Evolutionary conservation across 805 yeast genomes (phyloP), one percentile per base, ranked within the genome.

Genomic region (Starmera caribaea): DNA sequence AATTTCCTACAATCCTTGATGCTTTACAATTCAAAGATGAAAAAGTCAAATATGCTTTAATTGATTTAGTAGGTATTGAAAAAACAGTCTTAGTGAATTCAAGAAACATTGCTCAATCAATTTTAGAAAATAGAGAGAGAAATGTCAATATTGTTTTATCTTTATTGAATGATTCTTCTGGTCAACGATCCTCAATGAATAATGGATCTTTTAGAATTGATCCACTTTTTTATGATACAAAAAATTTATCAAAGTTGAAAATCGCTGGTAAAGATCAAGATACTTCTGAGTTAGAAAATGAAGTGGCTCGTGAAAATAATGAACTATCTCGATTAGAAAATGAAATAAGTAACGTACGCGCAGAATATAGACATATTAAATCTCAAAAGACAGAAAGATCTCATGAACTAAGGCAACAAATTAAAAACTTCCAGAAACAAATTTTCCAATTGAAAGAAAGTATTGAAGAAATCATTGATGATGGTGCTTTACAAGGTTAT

Each of bases 61-160:
- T 88, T 38, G 96, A 85, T 58, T 46, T 68, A 3, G 66, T 68
- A 32, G 65, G 61, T 34, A 69, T 84, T 35, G 95, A 89, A 51
- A 65, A 70, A 10, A 61, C 71, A 1, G 61, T 82, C 0, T 55
- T 88, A 32, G 65, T 76, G 14, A 66, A 69, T 2, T 64, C 75
- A 38, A 66, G 77, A 45, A 48, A 54, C 2, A 69, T 66, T 12
- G 90, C 84, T 0, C 76, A 74, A 46, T 40, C 45, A 0, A 55
- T 67, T 14, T 53, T 78, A 39, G 55, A 62, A 29, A 34, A 39
- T 5, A 54, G 60, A 9, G 61, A 65, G 0, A 42, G 42, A 1
- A 73, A 73, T 42, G 75, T 77, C 6, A 45, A 43, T 2, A 50
- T 59, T 39, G 73, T 71, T 7, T 53, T 66, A 12, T 61, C 76